Base-by-base conservation (phyloP, 768 basidiomycete genomes). In the Boletus rubroflammeus region DNA sequence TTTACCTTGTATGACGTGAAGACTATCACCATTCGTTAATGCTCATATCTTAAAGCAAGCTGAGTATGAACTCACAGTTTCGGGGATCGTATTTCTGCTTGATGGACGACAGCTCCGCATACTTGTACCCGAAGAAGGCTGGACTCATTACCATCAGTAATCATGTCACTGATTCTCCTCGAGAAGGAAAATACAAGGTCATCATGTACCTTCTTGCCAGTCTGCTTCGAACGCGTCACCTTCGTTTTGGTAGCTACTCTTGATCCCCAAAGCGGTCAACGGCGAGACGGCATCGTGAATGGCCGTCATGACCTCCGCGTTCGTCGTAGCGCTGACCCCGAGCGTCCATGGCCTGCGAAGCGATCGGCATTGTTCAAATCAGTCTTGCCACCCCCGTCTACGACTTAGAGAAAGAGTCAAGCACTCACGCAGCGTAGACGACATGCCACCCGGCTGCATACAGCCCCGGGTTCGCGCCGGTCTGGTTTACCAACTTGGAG, bases 221-320 rank as follows among this genome's bases (percentile, higher is more conserved):
- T 62, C 34, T 6, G 1, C n/a, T 19, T 66, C 64, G 39, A 55
- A 66, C 6, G 53, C 23, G 21, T 51, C 52, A 3, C 47, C 66
- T 49, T 66, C 63, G 34, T 60, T 65, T 26, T 65, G 63, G 56
- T 67, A 66, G 40, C 63, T 65, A 15, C 58, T 42, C 34, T 15
- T 55, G 35, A 62, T 40, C 13, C 61, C 65, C 13, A 67, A 25
- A 0, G 55, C 51, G 7, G 48, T 41, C 46, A 67, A 26, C 0
- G 63, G 61, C 9, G 39, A 21, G 38, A 57, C 47, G 1, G 65
- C 53, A 15, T 47, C 13, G 3, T 51, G 49, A 23, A 63, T 26
- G 25, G 58, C 55, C 5, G 40, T 35, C 23, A 36, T 46, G 47
- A 63, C 19, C 29, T 39, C 31, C 9, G 46, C 17, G 11, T 25